A percentile compares a stretch with the other conserved stretches of the same genome.
Conservation (phyloP, 441 rosid genomes). For the Syzygium syzygioides region DNA sequence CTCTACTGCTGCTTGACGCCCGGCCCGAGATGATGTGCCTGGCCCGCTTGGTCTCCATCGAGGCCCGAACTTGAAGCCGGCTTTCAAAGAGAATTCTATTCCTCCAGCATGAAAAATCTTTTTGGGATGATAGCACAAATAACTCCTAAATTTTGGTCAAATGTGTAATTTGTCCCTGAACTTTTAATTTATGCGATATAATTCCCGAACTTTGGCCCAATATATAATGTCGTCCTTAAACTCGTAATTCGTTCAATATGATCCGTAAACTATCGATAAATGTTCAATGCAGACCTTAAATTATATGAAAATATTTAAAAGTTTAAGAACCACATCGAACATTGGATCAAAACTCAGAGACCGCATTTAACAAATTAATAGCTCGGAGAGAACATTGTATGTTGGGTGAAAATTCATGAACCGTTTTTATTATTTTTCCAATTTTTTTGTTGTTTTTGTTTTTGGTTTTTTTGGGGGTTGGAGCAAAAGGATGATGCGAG, state of each 20-base stretch:
- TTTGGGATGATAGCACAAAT: neutral
- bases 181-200: neutral
- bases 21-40: neutral
- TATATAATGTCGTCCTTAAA: accelerated
- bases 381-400: accelerated
- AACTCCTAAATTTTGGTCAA: neutral
- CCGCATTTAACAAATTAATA: neutral
- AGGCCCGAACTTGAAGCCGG: neutral
- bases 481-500: neutral
- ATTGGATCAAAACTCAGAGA: accelerated
- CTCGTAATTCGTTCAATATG: neutral
- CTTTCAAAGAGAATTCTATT: neutral
- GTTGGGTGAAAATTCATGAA: neutral
- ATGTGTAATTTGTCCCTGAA: neutral
- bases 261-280: neutral
- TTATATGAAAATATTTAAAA: neutral
- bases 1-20: neutral
- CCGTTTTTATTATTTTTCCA: accelerated
- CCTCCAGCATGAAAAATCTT: neutral
- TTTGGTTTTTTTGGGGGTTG: neutral
- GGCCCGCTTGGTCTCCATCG: neutral
- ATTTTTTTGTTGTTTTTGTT: accelerated
- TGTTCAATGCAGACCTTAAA: accelerated
- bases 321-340: neutral
- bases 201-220: accelerated